Percentiles rank a stretch among this genome's conserved stretches.
These are phyloP conservation scores for Phaseolus lunatus DNA, from an alignment of 306 rosid genomes.

Conservation along the genomic window DNA sequence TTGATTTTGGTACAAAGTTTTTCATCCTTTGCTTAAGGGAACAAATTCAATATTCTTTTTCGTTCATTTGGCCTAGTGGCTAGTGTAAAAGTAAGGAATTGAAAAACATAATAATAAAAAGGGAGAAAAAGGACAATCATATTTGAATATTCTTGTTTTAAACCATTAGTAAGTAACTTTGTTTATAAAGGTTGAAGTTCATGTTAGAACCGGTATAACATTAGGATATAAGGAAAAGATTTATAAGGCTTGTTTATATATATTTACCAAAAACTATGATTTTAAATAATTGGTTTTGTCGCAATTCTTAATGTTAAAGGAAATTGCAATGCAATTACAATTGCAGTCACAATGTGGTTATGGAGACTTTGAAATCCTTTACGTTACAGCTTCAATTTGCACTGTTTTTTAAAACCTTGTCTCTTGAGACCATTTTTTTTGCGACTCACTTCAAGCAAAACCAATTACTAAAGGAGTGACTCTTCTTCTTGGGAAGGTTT, in stretches of 20 bases:
- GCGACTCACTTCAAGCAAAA: constrained; percentile 13
- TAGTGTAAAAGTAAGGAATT: neutral
- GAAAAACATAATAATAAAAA: no score
- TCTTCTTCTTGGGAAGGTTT: neutral
- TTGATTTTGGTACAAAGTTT: neutral
- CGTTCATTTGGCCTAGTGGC: neutral
- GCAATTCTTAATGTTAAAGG: no score
- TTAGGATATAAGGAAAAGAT: neutral
- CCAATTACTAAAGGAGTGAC: constrained; percentile 2
- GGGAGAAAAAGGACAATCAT: neutral
- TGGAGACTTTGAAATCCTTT: neutral
- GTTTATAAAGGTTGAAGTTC: constrained; percentile 4
- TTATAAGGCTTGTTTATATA: neutral
- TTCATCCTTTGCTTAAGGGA: constrained; percentile 1
- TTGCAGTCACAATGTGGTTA: neutral
- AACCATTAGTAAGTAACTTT: neutral
- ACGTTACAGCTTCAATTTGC: neutral
- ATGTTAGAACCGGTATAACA: constrained; percentile 1
- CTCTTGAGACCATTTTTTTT: neutral
- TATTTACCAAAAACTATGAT: no score
- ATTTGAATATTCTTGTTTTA: neutral
- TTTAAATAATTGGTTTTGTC: no score
- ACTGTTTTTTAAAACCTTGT: neutral
- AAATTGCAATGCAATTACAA: neutral
- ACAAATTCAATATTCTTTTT: neutral